Percentiles rank a stretch among this genome's conserved stretches.
phyloP scores from a whole-genome alignment of 2,329 filamentous ascomycete species.

The Onygenales sp. region DNA sequence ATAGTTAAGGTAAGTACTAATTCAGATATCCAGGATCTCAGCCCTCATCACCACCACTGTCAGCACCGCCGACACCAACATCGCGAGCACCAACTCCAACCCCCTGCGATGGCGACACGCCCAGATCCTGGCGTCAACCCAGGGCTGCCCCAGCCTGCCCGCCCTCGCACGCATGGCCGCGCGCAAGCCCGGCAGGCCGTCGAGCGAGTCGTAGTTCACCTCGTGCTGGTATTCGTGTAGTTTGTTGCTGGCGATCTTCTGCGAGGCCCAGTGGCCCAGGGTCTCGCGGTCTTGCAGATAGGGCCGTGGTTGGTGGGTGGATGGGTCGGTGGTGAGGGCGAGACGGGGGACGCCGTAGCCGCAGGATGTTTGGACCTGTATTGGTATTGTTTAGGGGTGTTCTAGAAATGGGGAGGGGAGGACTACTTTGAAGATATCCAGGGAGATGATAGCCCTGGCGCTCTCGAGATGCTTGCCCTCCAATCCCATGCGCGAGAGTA shows the following conservation, averaged over 20 bases:
- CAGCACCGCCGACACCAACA: constrained; percentile 12
- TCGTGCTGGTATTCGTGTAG: constrained; percentile 47
- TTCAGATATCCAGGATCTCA: constrained; percentile 7
- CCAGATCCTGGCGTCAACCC: constrained; percentile 31
- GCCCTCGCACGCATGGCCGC: constrained; percentile 43
- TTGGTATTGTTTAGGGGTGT: neutral
- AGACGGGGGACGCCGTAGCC: constrained; percentile 55
- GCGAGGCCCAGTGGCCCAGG: constrained; percentile 43
- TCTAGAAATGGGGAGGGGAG: neutral
- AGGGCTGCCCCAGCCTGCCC: constrained; percentile 23
- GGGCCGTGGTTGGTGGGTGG: constrained; percentile 14
- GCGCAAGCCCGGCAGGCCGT: constrained; percentile 50
- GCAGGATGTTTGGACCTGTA: constrained; percentile 54
- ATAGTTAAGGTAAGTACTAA: too few relatives aligned
- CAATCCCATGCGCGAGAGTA: constrained; percentile 38
- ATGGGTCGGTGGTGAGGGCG: constrained; percentile 27
- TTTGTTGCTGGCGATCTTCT: constrained; percentile 40
- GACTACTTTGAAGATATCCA: constrained; percentile 50
- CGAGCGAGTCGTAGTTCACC: constrained; percentile 48
- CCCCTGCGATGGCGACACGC: constrained; percentile 11
- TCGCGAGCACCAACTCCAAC: constrained; percentile 14
- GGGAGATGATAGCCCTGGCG: constrained; percentile 50
- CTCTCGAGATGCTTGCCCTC: constrained; percentile 32
- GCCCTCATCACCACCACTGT: constrained; percentile 13
- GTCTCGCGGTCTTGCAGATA: constrained; percentile 47